Conservation (phyloP, 139 green algal genomes). For the Tetradesmus lagerheimii region DNA sequence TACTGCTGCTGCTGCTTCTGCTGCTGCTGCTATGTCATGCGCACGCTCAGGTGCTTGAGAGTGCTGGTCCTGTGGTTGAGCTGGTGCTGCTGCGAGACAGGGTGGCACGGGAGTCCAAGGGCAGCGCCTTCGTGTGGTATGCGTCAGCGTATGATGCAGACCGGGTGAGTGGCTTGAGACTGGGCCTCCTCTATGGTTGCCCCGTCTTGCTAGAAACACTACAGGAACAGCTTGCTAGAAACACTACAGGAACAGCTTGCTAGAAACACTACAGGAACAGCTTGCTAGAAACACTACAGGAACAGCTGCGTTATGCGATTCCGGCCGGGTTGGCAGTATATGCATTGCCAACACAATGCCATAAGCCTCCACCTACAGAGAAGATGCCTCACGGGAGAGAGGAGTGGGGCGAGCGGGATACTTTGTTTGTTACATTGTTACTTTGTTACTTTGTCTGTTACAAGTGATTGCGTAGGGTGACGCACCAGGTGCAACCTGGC, state of each 20-base stretch:
- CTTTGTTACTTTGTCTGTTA: no score
- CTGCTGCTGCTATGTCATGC: conserved; percentile 49
- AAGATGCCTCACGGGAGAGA: no score
- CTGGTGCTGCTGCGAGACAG: conserved; percentile 73
- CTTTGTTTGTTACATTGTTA: no score
- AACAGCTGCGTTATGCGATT: no score
- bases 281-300: not conserved
- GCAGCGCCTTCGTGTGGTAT: conserved; percentile 77
- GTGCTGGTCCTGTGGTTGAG: conserved; percentile 41
- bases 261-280: not conserved
- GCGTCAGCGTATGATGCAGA: conserved; percentile 51
- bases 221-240: not conserved
- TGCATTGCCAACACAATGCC: no score
- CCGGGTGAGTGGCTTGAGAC: conserved; percentile 35
- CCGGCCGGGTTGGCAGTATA: no score
- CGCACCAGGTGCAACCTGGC: no score
- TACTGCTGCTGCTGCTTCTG: not conserved
- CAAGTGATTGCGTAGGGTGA: no score
- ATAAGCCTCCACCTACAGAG: no score
- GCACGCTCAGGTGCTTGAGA: not conserved
- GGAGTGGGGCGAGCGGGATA: no score
- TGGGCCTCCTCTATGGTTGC: no score
- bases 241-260: not conserved
- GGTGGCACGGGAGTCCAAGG: conserved; percentile 72
- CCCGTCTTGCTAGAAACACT: no score